Base-by-base conservation (phyloP, 192 early-diverging fungal species). In the Coemansia sp. region DNA sequence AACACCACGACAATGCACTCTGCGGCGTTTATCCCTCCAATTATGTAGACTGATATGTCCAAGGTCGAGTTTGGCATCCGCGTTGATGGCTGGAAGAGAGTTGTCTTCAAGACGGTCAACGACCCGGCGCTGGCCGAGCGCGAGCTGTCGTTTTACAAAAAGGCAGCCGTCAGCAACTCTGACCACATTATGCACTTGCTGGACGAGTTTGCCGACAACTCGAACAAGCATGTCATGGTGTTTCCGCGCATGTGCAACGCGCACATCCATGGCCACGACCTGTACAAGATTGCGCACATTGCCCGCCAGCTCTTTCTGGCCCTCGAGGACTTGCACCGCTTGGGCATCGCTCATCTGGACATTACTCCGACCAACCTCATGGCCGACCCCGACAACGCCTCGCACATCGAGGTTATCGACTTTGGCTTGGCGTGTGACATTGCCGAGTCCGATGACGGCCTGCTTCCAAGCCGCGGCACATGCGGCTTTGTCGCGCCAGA, bases 401-500 rank as follows among this genome's bases (percentile, higher is more conserved):
- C 65, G 56, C 72, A 83, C 56, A 65, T 91, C 13, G 83, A 87
- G 61, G 76, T 92, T 48, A 92, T 92, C 25, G 91, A 92, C 68
- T 91, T 89, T 78, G 91, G 91, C 6, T 79, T 92, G 18, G 88
- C 91, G 6, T 85, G 87, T 25, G 69, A 81, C 35, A 68, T 80
- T 26, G 28, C 74, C 16, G 68, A 65, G 42, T 26, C 57, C 3
- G 42, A 52, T 0, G 55, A 60, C 3, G 59, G 75, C 12, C 56
- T 65, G 41, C 85, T 87, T 35, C 77, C 85, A 6, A 86, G 88
- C 47, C 83, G 90, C 26, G 91, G 91, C 1, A 93, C 91, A 6
- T 80, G 83, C 33, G 91, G 91, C 3, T 93, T 90, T 79, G 85
- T 93, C 60, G 88, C 91, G 25, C 88, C 88, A 8, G 87, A 89